Percentiles rank a stretch among this genome's conserved stretches.
phyloP scores from a whole-genome alignment of 345 rosid species.

The Salix suchowensis region DNA sequence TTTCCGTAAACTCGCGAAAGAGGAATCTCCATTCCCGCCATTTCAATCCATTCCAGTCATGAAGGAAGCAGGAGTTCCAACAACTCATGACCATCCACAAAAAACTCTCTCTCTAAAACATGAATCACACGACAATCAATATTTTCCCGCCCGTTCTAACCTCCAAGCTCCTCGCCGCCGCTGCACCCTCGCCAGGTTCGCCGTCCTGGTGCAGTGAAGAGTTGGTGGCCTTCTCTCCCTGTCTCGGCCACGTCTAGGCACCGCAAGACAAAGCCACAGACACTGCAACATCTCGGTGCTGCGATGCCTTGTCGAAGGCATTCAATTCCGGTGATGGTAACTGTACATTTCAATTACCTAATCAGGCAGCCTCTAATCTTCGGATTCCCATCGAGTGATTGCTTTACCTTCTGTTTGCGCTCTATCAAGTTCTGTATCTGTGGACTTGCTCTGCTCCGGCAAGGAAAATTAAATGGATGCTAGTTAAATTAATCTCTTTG shows the following conservation, averaged over 20 bases:
- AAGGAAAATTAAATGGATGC: not conserved
- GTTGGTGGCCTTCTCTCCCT: conserved; percentile 70
- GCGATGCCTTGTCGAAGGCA: conserved; percentile 46
- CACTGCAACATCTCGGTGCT: conserved; percentile 43
- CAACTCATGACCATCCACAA: not conserved
- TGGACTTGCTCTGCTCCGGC: conserved; percentile 53
- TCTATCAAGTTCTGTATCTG: conserved; percentile 10
- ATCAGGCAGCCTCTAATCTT: conserved; percentile 56
- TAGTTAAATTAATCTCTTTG: not conserved
- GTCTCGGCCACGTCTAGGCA: conserved; percentile 61
- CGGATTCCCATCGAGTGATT: conserved; percentile 66
- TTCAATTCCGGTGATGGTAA: conserved; percentile 33
- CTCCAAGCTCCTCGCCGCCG: conserved; percentile 14
- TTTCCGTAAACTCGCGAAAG: not conserved
- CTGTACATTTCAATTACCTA: conserved; percentile 64
- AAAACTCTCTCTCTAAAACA: not conserved
- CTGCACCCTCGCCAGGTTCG: conserved; percentile 14
- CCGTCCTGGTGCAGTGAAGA: conserved; percentile 41
- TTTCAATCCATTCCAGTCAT: not conserved
- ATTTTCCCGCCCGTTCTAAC: conserved; percentile 5
- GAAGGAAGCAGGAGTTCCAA: not conserved
- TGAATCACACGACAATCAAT: not conserved
- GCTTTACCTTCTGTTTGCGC: conserved; percentile 52
- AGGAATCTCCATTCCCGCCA: not conserved
- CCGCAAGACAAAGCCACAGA: conserved; percentile 55